Percentiles rank a stretch among this genome's conserved stretches.
Conservation (phyloP, 352 stramenopile species). For the Phytopythium montanum region DNA sequence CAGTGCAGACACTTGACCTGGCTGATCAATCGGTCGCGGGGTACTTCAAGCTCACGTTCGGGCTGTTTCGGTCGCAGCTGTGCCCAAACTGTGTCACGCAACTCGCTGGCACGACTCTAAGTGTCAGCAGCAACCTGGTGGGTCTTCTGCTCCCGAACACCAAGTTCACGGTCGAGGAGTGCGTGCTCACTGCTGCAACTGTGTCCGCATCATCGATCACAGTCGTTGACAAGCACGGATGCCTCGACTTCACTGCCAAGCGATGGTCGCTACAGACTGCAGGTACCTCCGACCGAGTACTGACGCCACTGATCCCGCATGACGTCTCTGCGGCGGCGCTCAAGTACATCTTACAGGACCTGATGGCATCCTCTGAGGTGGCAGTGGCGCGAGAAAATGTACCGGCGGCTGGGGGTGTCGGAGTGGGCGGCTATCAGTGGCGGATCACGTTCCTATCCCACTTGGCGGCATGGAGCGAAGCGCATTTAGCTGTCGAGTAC, state of each 20-base stretch:
- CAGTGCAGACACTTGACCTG: constrained; percentile 71
- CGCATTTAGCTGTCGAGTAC: constrained; percentile 76
- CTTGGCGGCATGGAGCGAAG: constrained; percentile 66
- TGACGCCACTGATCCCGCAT: constrained; percentile 64
- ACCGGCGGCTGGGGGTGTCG: constrained; percentile 10
- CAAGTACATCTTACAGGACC: constrained; percentile 62
- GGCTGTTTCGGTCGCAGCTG: constrained; percentile 44
- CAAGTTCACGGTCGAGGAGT: constrained; percentile 71
- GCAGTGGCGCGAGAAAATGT: constrained; percentile 31
- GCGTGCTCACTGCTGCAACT: constrained; percentile 53
- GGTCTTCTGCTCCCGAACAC: constrained; percentile 43
- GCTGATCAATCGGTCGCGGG: constrained; percentile 21
- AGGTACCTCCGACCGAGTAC: constrained; percentile 9
- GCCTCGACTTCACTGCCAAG: constrained; percentile 36
- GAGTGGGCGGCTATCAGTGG: constrained; percentile 72
- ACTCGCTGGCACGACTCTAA: constrained; percentile 48
- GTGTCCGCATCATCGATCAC: constrained; percentile 46
- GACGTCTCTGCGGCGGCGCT: constrained; percentile 52
- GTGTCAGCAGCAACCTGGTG: constrained; percentile 55
- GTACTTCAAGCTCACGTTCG: constrained; percentile 75
- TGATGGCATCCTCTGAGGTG: constrained; percentile 38
- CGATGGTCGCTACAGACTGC: constrained; percentile 40
- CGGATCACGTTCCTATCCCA: constrained; percentile 91
- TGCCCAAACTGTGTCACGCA: constrained; percentile 55
- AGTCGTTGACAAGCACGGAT: constrained; percentile 56